phyloP scores from a whole-genome alignment of 2,329 filamentous ascomycete species.

The Pseudogymnoascus sp. region DNA sequence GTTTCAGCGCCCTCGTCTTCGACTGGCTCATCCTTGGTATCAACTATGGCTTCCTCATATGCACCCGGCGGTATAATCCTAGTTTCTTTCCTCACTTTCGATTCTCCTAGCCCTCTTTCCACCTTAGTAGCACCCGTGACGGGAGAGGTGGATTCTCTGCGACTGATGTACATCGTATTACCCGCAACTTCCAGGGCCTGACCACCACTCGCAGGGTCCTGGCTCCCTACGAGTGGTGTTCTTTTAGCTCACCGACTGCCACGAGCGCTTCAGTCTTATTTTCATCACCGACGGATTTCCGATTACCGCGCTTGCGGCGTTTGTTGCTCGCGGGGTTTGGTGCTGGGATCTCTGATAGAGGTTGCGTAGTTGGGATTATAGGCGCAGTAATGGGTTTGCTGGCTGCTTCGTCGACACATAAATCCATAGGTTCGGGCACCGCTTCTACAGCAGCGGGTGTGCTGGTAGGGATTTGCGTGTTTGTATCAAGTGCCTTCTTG shows the following conservation, averaged over 20 bases:
- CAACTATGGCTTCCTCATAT: neutral
- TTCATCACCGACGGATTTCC: neutral
- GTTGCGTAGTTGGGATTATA: neutral
- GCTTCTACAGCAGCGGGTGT: neutral
- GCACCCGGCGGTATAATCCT: neutral
- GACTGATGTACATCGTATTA: conserved; percentile 1
- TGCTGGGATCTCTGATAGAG: neutral
- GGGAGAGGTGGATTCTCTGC: neutral
- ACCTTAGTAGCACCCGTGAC: neutral
- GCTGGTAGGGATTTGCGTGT: neutral
- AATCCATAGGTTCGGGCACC: neutral
- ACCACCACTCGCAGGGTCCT: conserved; percentile 33
- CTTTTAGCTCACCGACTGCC: conserved; percentile 24
- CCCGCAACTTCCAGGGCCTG: conserved; percentile 24
- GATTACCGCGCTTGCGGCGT: neutral
- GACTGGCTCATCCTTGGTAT: neutral
- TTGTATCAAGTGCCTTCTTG: neutral
- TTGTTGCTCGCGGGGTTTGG: conserved; percentile 4
- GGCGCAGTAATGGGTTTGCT: neutral
- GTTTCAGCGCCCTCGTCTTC: neutral
- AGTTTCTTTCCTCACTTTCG: neutral
- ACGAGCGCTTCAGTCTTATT: neutral
- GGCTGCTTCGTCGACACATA: neutral
- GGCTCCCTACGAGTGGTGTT: conserved; percentile 31
- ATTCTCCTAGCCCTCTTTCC: neutral